Conservation (phyloP, 371 early-diverging fungal genomes). For the Mortierella sp. region DNA sequence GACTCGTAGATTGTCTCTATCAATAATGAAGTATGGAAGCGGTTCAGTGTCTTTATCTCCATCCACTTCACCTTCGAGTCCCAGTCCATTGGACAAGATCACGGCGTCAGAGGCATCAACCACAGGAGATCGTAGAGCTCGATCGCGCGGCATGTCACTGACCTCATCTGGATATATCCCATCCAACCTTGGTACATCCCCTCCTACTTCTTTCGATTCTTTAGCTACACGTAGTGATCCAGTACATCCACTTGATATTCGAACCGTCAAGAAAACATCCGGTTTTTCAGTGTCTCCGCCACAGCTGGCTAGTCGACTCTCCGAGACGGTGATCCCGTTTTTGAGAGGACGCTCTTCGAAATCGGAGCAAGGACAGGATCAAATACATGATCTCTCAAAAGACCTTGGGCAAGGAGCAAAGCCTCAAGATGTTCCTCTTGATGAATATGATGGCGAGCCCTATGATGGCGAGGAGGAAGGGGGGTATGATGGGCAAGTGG, state of each 20-base stretch:
- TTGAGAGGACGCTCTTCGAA: constrained; percentile 22
- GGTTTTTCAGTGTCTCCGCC: constrained; percentile 48
- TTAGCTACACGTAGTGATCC: background rate
- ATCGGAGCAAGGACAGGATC: constrained; percentile 6
- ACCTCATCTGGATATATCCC: constrained; percentile 12
- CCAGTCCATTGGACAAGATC: background rate
- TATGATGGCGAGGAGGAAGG: constrained; percentile 22
- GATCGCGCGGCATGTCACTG: constrained; percentile 21
- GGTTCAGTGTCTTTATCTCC: background rate
- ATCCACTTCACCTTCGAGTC: background rate
- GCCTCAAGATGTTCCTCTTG: background rate
- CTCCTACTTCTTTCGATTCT: constrained; percentile 4
- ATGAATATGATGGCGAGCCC: too few species aligned
- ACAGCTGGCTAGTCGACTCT: constrained; percentile 33
- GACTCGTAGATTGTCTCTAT: constrained; percentile 37
- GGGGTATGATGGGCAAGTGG: constrained; percentile 36
- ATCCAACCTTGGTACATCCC: constrained; percentile 16
- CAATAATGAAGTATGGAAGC: constrained; percentile 40
- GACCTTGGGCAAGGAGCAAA: background rate
- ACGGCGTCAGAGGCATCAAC: background rate
- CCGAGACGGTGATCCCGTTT: constrained; percentile 41
- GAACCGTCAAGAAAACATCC: constrained; percentile 6
- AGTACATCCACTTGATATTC: constrained; percentile 27
- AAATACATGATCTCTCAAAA: background rate
- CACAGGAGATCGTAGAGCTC: constrained; percentile 2